Evolutionary conservation across 345 rosid species (phyloP).

Genomic region (Linum trigynum): DNA sequence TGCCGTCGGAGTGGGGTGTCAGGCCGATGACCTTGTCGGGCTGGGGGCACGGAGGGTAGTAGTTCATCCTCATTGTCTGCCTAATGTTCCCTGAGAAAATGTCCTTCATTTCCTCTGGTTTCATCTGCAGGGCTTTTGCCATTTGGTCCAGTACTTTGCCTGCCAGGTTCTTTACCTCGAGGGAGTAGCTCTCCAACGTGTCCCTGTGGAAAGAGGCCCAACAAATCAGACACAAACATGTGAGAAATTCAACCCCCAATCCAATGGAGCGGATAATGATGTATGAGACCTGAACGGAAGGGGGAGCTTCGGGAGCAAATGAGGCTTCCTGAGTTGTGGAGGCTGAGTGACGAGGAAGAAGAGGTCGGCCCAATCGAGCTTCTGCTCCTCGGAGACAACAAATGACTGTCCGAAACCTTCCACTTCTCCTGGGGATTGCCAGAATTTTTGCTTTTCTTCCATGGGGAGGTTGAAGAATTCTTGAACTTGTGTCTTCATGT

Average conservation of each 20-base stretch:
- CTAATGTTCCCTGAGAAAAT: constrained; percentile 5
- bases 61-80: constrained; percentile 24
- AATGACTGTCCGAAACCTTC: constrained; percentile 27
- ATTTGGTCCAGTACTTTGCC: neutral
- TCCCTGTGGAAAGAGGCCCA: constrained; percentile 9
- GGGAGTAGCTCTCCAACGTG: constrained; percentile 14
- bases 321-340: constrained; percentile 2
- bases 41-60: constrained; percentile 29
- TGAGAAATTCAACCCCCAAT: neutral
- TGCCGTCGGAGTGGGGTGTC: constrained; percentile 25
- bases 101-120: constrained; percentile 16
- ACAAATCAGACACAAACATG: neutral
- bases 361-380: constrained; percentile 19
- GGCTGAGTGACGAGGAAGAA: constrained; percentile 22
- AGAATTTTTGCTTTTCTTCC: constrained; percentile 22
- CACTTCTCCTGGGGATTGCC: constrained; percentile 20
- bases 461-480: constrained; percentile 23
- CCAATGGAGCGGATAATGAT: neutral
- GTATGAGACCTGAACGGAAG: constrained; percentile 10
- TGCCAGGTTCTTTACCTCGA: constrained; percentile 12
- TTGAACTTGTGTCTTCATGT: constrained; percentile 6
- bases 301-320: too few relatives aligned
- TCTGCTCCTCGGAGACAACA: constrained; percentile 10
- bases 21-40: constrained; percentile 25
- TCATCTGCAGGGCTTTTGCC: constrained; percentile 13